Conservation (phyloP, 306 rosid species). For the Lathyrus tuberosus region DNA sequence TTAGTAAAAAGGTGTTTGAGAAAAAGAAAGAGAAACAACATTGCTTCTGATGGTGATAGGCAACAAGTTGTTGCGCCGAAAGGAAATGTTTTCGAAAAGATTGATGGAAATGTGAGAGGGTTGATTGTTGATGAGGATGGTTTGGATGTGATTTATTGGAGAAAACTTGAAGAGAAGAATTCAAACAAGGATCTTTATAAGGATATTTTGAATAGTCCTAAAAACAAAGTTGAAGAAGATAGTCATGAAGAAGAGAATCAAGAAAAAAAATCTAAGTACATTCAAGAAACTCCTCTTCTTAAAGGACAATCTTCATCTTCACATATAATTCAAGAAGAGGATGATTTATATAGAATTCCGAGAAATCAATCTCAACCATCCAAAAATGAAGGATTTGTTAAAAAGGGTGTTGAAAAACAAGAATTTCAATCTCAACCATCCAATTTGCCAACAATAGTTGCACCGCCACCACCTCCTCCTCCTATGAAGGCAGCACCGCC, state of each 20-base stretch:
- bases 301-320: slow-evolving; percentile 85
- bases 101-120: slow-evolving; percentile 62
- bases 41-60: slow-evolving; percentile 34
- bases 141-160: slow-evolving; percentile 91
- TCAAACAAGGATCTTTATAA: slow-evolving; percentile 42
- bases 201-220: slow-evolving; percentile 37
- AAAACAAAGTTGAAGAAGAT: slow-evolving; percentile 7
- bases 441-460: slow-evolving; percentile 31
- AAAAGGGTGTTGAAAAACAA: slow-evolving; percentile 31
- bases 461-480: slow-evolving; percentile 40
- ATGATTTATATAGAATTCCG: slow-evolving; percentile 33
- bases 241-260: slow-evolving; percentile 33
- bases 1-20: slow-evolving; percentile 41
- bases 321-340: slow-evolving; percentile 33
- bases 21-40: slow-evolving; percentile 37
- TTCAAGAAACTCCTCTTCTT: slow-evolving; percentile 79
- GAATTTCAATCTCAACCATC: slow-evolving; percentile 45
- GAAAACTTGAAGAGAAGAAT: slow-evolving; percentile 63
- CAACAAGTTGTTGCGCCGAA: slow-evolving; percentile 41
- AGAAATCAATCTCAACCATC: slow-evolving; percentile 41
- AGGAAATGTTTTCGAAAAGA: slow-evolving; percentile 44
- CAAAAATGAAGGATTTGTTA: not conserved
- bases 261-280: slow-evolving; percentile 18
- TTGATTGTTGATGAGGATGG: slow-evolving; percentile 89
- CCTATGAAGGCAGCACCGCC: slow-evolving; percentile 35